These are phyloP conservation scores for Aquanectria penicillioides DNA, from an alignment of 2,329 filamentous ascomycete species.

Conservation along the genomic window DNA sequence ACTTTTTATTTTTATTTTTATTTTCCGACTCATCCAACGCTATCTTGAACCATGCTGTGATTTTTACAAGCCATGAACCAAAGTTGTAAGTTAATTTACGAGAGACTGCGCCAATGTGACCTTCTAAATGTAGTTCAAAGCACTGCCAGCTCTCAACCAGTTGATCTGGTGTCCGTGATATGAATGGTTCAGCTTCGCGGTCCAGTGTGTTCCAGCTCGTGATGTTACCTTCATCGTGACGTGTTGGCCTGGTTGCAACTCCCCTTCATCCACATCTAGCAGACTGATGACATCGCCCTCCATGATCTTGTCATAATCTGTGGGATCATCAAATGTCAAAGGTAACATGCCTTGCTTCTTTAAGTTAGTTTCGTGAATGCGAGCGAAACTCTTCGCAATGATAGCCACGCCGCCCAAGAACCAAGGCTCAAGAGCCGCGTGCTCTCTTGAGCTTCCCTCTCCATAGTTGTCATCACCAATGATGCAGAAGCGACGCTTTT, in stretches of 20 bases:
- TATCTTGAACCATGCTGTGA: too few relatives aligned
- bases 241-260: slow-evolving; percentile 12
- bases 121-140: slow-evolving; percentile 25
- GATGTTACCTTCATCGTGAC: slow-evolving; percentile 20
- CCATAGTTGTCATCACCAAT: slow-evolving; percentile 71
- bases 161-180: slow-evolving; percentile 22
- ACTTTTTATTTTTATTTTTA: too few relatives aligned
- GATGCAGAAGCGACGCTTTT: slow-evolving; percentile 43
- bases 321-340: slow-evolving; percentile 77
- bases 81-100: not conserved
- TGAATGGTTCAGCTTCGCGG: slow-evolving; percentile 23
- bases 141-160: slow-evolving; percentile 24
- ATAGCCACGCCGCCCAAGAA: slow-evolving; percentile 86
- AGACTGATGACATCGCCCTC: slow-evolving; percentile 20
- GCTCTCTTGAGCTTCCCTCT: slow-evolving; percentile 86
- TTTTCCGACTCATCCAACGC: too few relatives aligned
- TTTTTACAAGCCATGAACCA: not conserved
- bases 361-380: slow-evolving; percentile 93
- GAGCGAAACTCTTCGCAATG: slow-evolving; percentile 83
- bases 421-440: slow-evolving; percentile 86
- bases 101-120: not conserved
- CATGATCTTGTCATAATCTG: slow-evolving; percentile 78
- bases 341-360: slow-evolving; percentile 75
- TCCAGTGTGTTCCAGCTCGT: slow-evolving; percentile 17
- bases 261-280: slow-evolving; percentile 14